phyloP scores from a whole-genome alignment of 306 rosid genomes.

The Casuarina glauca region DNA sequence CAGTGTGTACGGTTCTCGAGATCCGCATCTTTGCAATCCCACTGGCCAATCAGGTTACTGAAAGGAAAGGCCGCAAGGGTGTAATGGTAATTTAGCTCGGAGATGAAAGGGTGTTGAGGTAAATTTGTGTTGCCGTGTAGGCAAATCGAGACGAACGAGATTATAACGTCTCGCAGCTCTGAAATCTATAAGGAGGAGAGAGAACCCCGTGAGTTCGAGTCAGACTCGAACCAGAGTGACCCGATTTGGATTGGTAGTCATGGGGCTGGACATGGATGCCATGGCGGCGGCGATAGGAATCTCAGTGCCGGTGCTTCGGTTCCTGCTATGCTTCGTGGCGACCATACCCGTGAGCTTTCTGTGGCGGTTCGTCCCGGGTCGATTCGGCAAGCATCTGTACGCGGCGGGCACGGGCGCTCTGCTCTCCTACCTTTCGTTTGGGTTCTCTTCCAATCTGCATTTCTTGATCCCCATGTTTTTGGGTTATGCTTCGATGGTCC shows the following conservation, averaged over 20 bases:
- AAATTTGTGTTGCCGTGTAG: too few species aligned
- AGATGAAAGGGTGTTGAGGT: too few species aligned
- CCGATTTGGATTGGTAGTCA: constrained; percentile 25
- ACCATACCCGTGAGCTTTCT: constrained; percentile 81
- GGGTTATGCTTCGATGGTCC: constrained; percentile 82
- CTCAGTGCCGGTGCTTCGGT: constrained; percentile 79
- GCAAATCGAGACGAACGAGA: too few species aligned
- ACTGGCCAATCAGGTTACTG: too few species aligned
- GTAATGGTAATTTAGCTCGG: too few species aligned
- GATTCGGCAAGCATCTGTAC: constrained; percentile 67
- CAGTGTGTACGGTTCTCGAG: neutral
- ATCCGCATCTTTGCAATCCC: neutral
- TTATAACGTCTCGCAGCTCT: too few species aligned
- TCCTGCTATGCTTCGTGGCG: constrained; percentile 81
- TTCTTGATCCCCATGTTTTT: constrained; percentile 72
- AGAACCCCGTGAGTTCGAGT: neutral
- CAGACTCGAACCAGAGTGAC: neutral
- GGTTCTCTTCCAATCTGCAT: constrained; percentile 86
- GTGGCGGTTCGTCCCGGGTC: constrained; percentile 69
- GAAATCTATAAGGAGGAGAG: neutral
- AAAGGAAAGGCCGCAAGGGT: too few species aligned
- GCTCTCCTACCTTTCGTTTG: constrained; percentile 83
- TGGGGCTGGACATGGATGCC: constrained; percentile 81
- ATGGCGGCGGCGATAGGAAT: constrained; percentile 82
- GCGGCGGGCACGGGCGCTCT: constrained; percentile 61